These are phyloP conservation scores for Daldinia decipiens DNA, from an alignment of 495 filamentous ascomycete genomes.

Conservation along the genomic window DNA sequence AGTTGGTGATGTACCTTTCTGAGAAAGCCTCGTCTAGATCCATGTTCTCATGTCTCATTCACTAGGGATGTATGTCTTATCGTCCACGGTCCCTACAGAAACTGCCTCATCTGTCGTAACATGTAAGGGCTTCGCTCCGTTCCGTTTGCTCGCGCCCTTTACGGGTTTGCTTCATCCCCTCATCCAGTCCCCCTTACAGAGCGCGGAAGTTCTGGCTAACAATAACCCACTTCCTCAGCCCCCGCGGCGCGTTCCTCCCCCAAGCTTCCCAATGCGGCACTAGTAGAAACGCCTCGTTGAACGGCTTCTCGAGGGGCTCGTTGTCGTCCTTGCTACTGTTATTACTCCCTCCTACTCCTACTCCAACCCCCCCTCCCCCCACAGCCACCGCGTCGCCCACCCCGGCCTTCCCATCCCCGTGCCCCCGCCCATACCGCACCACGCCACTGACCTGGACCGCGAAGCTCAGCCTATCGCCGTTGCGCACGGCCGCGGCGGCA, in stretches of 20 bases:
- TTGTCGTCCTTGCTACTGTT: slow-evolving; percentile 43
- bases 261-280: slow-evolving; percentile 76
- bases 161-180: not conserved
- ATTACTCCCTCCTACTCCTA: not conserved
- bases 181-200: slow-evolving; percentile 29
- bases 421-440: slow-evolving; percentile 67
- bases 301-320: slow-evolving; percentile 64
- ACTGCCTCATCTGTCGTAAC: too few species aligned
- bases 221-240: slow-evolving; percentile 70
- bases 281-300: slow-evolving; percentile 79
- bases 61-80: too few species aligned
- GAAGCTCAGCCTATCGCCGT: slow-evolving; percentile 72
- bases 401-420: slow-evolving; percentile 14
- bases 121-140: too few species aligned
- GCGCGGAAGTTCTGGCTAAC: slow-evolving; percentile 77
- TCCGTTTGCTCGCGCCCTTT: too few species aligned
- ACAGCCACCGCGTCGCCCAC: not conserved
- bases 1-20: too few species aligned
- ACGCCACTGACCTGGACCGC: slow-evolving; percentile 72
- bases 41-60: too few species aligned
- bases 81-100: too few species aligned
- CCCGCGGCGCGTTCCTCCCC: slow-evolving; percentile 46
- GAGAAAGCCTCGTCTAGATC: too few species aligned
- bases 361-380: too few species aligned
- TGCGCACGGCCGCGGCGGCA: slow-evolving; percentile 36